Base-by-base conservation (phyloP, 257 asterid genomes). In the Cordia subcordata region DNA sequence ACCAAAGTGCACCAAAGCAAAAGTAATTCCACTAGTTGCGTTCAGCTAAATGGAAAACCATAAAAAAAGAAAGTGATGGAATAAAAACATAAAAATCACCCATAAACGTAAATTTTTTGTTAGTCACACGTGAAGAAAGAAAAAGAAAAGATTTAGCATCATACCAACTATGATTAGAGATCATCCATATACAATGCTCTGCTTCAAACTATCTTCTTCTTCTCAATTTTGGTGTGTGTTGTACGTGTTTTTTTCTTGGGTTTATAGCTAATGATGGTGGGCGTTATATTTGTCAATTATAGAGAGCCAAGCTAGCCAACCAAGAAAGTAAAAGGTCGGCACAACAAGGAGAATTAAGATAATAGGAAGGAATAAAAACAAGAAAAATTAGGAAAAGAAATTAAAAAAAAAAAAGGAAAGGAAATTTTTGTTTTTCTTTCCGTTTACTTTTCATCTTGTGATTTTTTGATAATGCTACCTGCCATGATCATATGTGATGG, bases 51-150 rank as follows among this genome's bases (percentile, higher is more conserved):
- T n/a, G n/a, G n/a, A n/a, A n/a, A n/a, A n/a, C n/a, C n/a, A n/a
- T n/a, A 74, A 73, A 63, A 61, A 56, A 35, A 15, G 16, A 50
- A 63, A 54, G 58, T 64, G 55, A 58, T 23, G 9, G 8, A 20
- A 14, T 11, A 13, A 20, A 32, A n/a, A 8, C 13, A 2, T 42
- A 14, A 17, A 35, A 38, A 46, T 37, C 5, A 13, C 6, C 23
- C 11, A 12, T 33, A 49, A 15, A 13, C n/a, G 58, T 16, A 33
- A 56, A 61, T n/a, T n/a, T 12, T 35, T 46, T 32, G 8, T 1
- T 59, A 50, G 18, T 40, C 44, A 53, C 55, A 33, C 14, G 18
- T 32, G 49, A 51, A 53, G 55, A 22, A 33, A 22, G 55, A 49
- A 27, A 27, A n/a, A n/a, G n/a, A n/a, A 27, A 27, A 27, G 35